phyloP scores from a whole-genome alignment of 352 stramenopile species.

The Phytophthora ramorum region DNA sequence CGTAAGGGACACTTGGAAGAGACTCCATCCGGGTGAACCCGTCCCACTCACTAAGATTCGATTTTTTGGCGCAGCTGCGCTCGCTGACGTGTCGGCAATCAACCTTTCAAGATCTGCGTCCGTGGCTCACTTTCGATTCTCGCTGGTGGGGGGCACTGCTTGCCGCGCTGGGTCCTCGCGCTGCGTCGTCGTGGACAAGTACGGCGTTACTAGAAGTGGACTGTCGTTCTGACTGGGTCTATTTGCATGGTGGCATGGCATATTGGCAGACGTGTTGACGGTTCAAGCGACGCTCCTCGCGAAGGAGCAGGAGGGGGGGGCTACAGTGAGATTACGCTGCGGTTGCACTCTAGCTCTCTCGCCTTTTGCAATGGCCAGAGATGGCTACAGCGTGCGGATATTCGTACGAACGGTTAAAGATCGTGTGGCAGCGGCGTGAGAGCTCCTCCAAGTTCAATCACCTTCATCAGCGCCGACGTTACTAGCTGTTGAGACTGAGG shows the following conservation, averaged over 20 bases:
- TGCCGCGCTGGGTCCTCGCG: not conserved
- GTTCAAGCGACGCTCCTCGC: not conserved
- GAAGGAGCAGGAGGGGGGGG: not conserved
- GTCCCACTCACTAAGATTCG: not conserved
- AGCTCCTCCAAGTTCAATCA: not conserved
- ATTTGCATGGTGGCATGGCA: not conserved
- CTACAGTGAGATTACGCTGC: not conserved
- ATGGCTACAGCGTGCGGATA: not conserved
- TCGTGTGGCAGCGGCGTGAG: not conserved
- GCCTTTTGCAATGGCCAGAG: not conserved
- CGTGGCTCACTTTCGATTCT: constrained; percentile 13
- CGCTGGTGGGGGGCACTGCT: not conserved
- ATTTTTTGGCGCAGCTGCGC: no score
- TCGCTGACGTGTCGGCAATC: not conserved
- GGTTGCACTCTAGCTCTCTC: not conserved
- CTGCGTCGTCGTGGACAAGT: not conserved
- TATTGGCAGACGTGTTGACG: not conserved
- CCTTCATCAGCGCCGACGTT: not conserved
- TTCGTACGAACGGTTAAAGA: not conserved
- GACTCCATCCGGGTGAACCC: not conserved
- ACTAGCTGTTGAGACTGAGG: no score
- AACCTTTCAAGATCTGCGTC: not conserved
- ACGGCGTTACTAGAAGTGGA: not conserved
- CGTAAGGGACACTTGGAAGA: not conserved
- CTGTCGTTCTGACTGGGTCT: not conserved